Conservation (phyloP, 495 filamentous ascomycete genomes). For the Elaphomyces granulatus region DNA sequence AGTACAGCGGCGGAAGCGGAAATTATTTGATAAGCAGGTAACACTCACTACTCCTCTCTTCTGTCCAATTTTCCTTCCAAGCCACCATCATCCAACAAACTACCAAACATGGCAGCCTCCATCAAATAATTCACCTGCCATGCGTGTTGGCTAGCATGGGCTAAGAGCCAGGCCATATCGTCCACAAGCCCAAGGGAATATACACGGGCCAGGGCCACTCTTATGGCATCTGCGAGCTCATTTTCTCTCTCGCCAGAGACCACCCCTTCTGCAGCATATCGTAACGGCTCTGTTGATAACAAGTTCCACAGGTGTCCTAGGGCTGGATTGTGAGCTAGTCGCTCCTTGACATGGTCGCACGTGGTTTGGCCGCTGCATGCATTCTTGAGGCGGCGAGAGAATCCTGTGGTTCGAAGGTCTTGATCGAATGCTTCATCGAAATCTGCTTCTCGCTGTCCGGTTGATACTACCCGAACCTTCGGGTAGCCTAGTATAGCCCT, state of each 20-base stretch:
- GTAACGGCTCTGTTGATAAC: conserved; percentile 11
- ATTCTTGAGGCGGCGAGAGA: conserved; percentile 13
- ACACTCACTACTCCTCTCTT: no score
- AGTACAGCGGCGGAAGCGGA: no score
- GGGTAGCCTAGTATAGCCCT: conserved; percentile 15
- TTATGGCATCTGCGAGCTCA: conserved; percentile 10
- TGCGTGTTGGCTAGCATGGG: conserved; percentile 20
- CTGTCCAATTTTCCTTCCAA: conserved; percentile 19
- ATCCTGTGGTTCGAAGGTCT: conserved; percentile 15
- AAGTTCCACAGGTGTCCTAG: conserved; percentile 15
- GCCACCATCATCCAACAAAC: conserved; percentile 18
- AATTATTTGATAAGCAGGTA: no score
- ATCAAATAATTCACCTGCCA: conserved; percentile 23
- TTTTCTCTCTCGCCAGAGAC: conserved; percentile 11
- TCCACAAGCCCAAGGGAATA: conserved; percentile 15
- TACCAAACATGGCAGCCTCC: conserved; percentile 25
- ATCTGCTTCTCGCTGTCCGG: conserved; percentile 15
- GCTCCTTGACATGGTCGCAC: conserved; percentile 15
- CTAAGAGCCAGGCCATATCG: conserved; percentile 19
- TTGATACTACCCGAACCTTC: conserved; percentile 10
- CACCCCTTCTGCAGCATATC: conserved; percentile 14
- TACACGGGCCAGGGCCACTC: conserved; percentile 10
- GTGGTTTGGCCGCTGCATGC: conserved; percentile 17
- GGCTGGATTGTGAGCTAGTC: conserved; percentile 6
- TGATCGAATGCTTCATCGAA: conserved; percentile 20